These are phyloP conservation scores for Penicillium sp. DNA, from an alignment of 2,329 filamentous ascomycete genomes.

Conservation along the genomic window DNA sequence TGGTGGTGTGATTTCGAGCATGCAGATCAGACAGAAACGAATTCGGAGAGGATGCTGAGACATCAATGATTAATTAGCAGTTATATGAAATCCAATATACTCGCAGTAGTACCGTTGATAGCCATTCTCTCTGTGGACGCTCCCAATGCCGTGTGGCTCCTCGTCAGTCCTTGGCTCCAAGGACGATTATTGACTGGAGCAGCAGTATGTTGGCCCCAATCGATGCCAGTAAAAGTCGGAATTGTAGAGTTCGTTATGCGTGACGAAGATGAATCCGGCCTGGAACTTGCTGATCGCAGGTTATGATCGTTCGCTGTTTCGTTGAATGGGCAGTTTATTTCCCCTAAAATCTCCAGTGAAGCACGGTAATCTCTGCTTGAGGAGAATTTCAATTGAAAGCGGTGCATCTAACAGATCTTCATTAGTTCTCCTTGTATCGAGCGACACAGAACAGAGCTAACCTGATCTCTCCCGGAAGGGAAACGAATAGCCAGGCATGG, in stretches of 20 bases:
- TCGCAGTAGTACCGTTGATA: conserved; percentile 7
- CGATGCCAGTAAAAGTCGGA: not conserved
- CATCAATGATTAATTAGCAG: not conserved
- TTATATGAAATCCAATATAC: no score
- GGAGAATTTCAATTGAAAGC: conserved; percentile 44
- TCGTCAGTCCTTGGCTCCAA: conserved; percentile 6
- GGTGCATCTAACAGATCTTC: conserved; percentile 31
- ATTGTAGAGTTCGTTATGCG: conserved; percentile 12
- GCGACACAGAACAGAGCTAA: conserved; percentile 13
- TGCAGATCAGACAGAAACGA: not conserved
- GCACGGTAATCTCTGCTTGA: conserved; percentile 39
- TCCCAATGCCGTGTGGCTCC: conserved; percentile 13
- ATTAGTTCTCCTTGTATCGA: not conserved
- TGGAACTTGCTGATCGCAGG: conserved; percentile 18
- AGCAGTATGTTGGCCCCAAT: not conserved
- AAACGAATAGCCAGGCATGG: conserved; percentile 47
- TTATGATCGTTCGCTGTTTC: conserved; percentile 31
- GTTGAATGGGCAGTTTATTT: conserved; percentile 41
- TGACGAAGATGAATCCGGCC: conserved; percentile 26
- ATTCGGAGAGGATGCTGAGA: conserved; percentile 6
- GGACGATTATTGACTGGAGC: not conserved
- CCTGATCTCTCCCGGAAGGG: conserved; percentile 28
- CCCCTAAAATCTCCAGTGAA: conserved; percentile 37
- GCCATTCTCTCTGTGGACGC: not conserved
- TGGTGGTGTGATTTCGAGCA: not conserved